A percentile compares a stretch with the other conserved stretches of the same genome.
Conservation (phyloP, 495 filamentous ascomycete genomes). For the Aspergillus incahuasiensis region DNA sequence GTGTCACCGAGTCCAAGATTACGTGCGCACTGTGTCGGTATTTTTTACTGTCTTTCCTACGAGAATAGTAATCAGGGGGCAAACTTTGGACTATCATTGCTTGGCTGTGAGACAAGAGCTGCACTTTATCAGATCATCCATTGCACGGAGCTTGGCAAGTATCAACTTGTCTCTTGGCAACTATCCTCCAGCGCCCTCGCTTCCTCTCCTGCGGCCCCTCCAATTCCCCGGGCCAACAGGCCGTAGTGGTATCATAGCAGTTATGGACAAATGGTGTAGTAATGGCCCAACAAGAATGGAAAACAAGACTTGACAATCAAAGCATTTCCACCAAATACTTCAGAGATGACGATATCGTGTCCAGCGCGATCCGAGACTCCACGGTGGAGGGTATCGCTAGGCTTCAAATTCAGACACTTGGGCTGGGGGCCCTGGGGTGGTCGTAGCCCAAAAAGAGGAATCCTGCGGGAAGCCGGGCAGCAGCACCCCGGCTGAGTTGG, state of each 20-base stretch:
- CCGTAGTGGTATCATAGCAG: slow-evolving; percentile 12
- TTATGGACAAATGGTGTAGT: slow-evolving; percentile 4
- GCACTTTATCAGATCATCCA: slow-evolving; percentile 28
- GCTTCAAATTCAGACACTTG: slow-evolving; percentile 11
- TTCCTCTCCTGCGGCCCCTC: slow-evolving; percentile 9
- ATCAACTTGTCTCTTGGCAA: slow-evolving; percentile 34
- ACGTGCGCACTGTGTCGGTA: background rate
- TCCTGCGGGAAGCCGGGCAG: slow-evolving; percentile 5
- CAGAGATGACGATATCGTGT: slow-evolving; percentile 18
- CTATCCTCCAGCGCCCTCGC: slow-evolving; percentile 25
- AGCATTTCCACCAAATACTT: slow-evolving; percentile 3
- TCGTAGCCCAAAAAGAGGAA: slow-evolving; percentile 15
- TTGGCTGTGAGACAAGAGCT: slow-evolving; percentile 22
- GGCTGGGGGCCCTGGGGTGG: slow-evolving; percentile 10
- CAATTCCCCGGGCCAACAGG: slow-evolving; percentile 12
- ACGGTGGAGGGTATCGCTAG: background rate
- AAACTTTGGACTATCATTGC: slow-evolving; percentile 17
- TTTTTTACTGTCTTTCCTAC: background rate
- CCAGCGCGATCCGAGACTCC: slow-evolving; percentile 23
- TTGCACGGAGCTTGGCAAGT: slow-evolving; percentile 35
- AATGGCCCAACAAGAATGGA: slow-evolving; percentile 1
- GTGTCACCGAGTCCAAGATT: slow-evolving; percentile 11
- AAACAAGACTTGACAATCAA: slow-evolving; percentile 9
- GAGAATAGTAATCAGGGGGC: slow-evolving; percentile 8
- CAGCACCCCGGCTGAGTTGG: background rate